Conservation (phyloP, 495 filamentous ascomycete genomes). For the Cudoniella acicularis region DNA sequence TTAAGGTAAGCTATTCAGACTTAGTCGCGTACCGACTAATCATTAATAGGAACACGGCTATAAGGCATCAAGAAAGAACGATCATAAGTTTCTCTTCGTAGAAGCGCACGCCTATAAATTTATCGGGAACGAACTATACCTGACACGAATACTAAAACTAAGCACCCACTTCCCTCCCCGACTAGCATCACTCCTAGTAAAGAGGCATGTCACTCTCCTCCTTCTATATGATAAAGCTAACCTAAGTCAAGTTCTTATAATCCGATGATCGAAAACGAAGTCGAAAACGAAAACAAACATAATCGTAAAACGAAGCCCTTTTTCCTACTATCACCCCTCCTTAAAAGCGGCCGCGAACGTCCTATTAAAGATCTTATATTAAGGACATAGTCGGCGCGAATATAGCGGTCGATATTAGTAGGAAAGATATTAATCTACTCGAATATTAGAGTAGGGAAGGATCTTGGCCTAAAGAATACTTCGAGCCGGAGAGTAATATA, state of each 20-base stretch:
- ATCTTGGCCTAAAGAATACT: too few relatives aligned
- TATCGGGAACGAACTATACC: constrained; percentile 16
- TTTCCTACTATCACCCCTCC: constrained; percentile 7
- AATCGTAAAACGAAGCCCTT: constrained; percentile 12
- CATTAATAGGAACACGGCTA: too few relatives aligned
- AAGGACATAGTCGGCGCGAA: constrained; percentile 12
- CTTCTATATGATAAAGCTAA: constrained; percentile 26
- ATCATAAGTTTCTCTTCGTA: constrained; percentile 15
- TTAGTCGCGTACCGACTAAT: not conserved
- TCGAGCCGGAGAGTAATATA: too few relatives aligned
- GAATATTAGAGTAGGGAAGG: too few relatives aligned
- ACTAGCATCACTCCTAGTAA: constrained; percentile 16
- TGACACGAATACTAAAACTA: constrained; percentile 13
- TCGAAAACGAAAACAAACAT: constrained; percentile 12
- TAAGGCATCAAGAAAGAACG: too few relatives aligned
- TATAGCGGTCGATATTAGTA: too few relatives aligned
- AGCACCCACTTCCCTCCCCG: constrained; percentile 12
- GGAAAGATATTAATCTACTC: too few relatives aligned
- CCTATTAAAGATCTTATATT: constrained; percentile 8
- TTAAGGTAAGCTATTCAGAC: not conserved
- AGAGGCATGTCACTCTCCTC: too few relatives aligned
- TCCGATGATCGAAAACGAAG: constrained; percentile 3
- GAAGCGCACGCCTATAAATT: constrained; percentile 14
- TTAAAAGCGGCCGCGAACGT: constrained; percentile 17
- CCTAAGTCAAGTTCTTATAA: constrained; percentile 22